Percentiles rank a stretch among this genome's conserved stretches.
Evolutionary conservation across 768 basidiomycete genomes (phyloP).

Genomic region (Leccinum uliginosum): DNA sequence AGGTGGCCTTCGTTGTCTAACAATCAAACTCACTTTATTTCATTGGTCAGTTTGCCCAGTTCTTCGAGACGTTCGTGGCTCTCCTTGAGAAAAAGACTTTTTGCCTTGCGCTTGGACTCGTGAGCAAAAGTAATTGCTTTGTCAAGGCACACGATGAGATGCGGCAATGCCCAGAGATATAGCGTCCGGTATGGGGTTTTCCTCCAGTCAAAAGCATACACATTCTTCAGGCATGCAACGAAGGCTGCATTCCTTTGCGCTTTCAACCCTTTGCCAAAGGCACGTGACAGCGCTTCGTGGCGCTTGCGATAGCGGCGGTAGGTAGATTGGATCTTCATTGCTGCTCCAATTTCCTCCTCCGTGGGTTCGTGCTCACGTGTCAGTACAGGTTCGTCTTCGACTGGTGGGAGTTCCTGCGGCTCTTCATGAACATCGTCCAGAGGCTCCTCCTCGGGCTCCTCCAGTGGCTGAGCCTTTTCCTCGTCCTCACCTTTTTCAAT

Average conservation of each 20-base stretch:
- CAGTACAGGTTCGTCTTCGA: conserved; percentile 11
- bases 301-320: conserved; percentile 9
- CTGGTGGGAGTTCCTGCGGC: conserved; percentile 4
- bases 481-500: not conserved
- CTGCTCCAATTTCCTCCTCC: conserved; percentile 25
- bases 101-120: conserved; percentile 30
- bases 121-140: conserved; percentile 21
- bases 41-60: conserved; percentile 26
- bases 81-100: conserved; percentile 26
- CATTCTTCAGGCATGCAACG: conserved; percentile 24
- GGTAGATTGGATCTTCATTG: conserved; percentile 18
- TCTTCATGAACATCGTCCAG: conserved; percentile 12
- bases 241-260: conserved; percentile 27
- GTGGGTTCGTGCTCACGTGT: conserved; percentile 19
- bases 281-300: not conserved
- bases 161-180: conserved; percentile 37
- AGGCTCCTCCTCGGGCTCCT: not conserved
- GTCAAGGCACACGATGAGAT: conserved; percentile 40
- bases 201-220: conserved; percentile 27
- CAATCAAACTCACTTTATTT: conserved; percentile 29
- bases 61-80: conserved; percentile 35
- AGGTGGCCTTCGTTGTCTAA: not conserved
- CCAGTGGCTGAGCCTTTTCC: not conserved
- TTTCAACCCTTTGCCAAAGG: conserved; percentile 13
- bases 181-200: conserved; percentile 31